Conservation (phyloP, 2,329 filamentous ascomycete species). For the Epichloe aotearoae region DNA sequence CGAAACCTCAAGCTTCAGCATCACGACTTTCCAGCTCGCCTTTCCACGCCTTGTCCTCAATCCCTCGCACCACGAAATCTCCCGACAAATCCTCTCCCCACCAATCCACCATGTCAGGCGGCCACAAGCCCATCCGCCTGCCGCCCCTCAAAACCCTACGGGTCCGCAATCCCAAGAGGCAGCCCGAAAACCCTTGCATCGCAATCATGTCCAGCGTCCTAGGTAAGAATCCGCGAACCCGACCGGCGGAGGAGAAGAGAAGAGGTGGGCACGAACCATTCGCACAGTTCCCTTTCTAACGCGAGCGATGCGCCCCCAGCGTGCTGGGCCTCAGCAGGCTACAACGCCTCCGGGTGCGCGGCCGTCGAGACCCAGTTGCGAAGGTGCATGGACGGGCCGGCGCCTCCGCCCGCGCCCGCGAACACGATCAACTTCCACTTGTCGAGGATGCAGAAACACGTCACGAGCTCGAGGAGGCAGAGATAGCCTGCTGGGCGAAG, state of each 20-base stretch:
- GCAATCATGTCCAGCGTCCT: conserved; percentile 44
- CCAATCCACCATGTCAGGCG: conserved; percentile 26
- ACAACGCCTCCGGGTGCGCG: conserved; percentile 46
- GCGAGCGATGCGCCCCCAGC: conserved; percentile 31
- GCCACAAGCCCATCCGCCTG: conserved; percentile 40
- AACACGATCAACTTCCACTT: conserved; percentile 93
- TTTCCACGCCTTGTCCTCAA: too few species aligned
- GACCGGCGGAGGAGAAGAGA: too few species aligned
- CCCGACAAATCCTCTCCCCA: too few species aligned
- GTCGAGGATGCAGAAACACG: conserved; percentile 58
- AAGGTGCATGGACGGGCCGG: conserved; percentile 68
- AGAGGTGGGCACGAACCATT: too few species aligned
- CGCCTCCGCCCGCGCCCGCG: conserved; percentile 32
- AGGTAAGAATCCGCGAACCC: conserved; percentile 24
- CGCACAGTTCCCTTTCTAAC: neutral
- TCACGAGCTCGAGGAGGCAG: conserved; percentile 35
- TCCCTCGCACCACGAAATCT: too few species aligned
- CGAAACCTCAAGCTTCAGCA: neutral
- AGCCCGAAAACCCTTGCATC: conserved; percentile 38
- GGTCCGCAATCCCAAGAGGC: conserved; percentile 38
- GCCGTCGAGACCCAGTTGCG: conserved; percentile 47
- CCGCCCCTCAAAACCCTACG: conserved; percentile 42
- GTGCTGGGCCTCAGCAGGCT: conserved; percentile 73
- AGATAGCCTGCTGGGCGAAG: conserved; percentile 11
- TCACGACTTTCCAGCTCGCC: too few species aligned